Evolutionary conservation across 208 protist genomes (phyloP).

Genomic region (Trichomonas gallinae): DNA sequence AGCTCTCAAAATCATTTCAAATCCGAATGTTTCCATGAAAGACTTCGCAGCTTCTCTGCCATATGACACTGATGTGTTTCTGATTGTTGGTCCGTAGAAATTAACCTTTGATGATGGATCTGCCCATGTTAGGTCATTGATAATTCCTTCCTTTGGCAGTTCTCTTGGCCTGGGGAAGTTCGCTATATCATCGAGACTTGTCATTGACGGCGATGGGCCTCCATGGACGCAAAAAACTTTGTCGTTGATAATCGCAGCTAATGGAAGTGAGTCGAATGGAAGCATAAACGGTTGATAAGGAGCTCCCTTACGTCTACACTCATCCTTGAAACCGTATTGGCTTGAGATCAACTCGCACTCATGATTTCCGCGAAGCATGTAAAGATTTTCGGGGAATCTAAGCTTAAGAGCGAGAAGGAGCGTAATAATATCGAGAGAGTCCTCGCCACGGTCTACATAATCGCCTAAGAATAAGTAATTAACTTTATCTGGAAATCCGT

Average conservation of each 20-base stretch:
- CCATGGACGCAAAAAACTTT: constrained; percentile 19
- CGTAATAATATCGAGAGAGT: background rate
- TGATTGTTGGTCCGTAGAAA: background rate
- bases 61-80: background rate
- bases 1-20: background rate
- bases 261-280: constrained; percentile 63
- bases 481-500: background rate
- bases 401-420: background rate
- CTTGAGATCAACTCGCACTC: constrained; percentile 71
- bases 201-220: background rate
- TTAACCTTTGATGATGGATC: background rate
- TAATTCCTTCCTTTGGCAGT: background rate
- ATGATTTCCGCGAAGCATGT: constrained; percentile 73
- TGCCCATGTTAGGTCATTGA: background rate
- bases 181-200: background rate
- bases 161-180: background rate
- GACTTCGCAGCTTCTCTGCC: background rate
- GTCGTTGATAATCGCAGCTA: constrained; percentile 51
- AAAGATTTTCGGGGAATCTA: constrained; percentile 63
- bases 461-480: constrained; percentile 8
- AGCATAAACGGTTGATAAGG: constrained; percentile 62
- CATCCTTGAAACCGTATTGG: constrained; percentile 72
- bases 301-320: constrained; percentile 66
- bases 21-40: background rate
- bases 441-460: background rate